phyloP scores from a whole-genome alignment of 257 asterid genomes.

The Eustoma russellianum region DNA sequence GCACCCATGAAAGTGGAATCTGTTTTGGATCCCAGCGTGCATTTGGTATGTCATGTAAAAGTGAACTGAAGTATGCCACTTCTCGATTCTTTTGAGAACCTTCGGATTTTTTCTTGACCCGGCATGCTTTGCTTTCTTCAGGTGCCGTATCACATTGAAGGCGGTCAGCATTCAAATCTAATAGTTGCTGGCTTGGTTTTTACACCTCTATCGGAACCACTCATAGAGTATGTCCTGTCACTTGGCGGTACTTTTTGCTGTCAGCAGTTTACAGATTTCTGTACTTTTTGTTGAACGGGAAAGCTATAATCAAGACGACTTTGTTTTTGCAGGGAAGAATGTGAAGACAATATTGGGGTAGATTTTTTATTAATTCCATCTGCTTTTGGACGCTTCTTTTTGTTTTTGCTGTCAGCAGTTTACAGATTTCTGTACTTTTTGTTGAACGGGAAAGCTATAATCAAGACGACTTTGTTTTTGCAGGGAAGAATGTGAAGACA shows the following conservation, averaged over 20 bases:
- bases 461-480: too few species aligned
- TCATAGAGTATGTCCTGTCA: conserved; percentile 56
- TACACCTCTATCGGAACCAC: conserved; percentile 92
- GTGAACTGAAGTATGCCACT: not conserved
- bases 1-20: conserved; percentile 58
- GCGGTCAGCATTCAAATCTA: conserved; percentile 81
- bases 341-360: too few species aligned
- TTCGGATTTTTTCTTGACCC: conserved; percentile 8
- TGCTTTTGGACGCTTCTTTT: too few species aligned
- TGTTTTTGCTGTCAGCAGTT: too few species aligned
- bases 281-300: conserved; percentile 1
- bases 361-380: too few species aligned
- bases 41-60: conserved; percentile 47
- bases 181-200: conserved; percentile 96
- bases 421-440: too few species aligned
- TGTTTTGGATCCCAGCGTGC: conserved; percentile 57
- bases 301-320: not conserved
- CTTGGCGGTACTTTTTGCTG: conserved; percentile 1
- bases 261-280: conserved; percentile 4
- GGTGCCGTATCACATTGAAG: conserved; percentile 97
- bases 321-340: too few species aligned
- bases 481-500: conserved; percentile 90
- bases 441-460: too few species aligned
- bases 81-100: not conserved
- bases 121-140: conserved; percentile 21